A percentile compares a stretch with the other conserved stretches of the same genome.
These are phyloP conservation scores for Coelastrella sp. DNA, from an alignment of 139 green algal genomes.

Conservation along the genomic window DNA sequence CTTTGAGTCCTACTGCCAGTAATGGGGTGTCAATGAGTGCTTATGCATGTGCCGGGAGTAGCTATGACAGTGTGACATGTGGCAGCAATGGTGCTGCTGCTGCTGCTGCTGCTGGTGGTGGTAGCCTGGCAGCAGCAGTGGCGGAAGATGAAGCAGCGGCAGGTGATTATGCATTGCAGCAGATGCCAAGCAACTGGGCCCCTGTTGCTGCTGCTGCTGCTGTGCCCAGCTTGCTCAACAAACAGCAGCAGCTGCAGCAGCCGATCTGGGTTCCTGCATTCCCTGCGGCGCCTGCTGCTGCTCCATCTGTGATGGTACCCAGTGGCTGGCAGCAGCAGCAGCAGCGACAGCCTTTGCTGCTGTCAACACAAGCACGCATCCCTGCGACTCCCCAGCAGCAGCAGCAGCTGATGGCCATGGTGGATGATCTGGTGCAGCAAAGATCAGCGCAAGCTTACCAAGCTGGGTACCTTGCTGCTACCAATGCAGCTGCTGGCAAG, in stretches of 20 bases:
- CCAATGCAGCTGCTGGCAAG: not conserved
- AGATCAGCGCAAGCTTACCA: slow-evolving; percentile 1
- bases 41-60: not conserved
- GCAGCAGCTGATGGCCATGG: slow-evolving; percentile 24
- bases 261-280: not conserved
- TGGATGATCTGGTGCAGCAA: slow-evolving; percentile 21
- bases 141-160: slow-evolving; percentile 1
- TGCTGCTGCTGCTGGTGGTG: no score
- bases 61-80: not conserved
- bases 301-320: not conserved
- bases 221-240: not conserved
- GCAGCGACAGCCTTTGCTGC: not conserved
- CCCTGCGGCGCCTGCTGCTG: not conserved
- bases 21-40: no score
- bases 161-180: not conserved
- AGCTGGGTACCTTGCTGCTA: slow-evolving; percentile 5
- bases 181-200: not conserved
- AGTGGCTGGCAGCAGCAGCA: not conserved
- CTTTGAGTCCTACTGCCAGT: not conserved
- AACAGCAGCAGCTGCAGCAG: not conserved
- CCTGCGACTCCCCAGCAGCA: slow-evolving; percentile 1
- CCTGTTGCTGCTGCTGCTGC: not conserved
- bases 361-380: slow-evolving; percentile 3
- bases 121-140: not conserved
- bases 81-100: not conserved